phyloP scores from a whole-genome alignment of 345 rosid genomes.

The Mangifera indica region DNA sequence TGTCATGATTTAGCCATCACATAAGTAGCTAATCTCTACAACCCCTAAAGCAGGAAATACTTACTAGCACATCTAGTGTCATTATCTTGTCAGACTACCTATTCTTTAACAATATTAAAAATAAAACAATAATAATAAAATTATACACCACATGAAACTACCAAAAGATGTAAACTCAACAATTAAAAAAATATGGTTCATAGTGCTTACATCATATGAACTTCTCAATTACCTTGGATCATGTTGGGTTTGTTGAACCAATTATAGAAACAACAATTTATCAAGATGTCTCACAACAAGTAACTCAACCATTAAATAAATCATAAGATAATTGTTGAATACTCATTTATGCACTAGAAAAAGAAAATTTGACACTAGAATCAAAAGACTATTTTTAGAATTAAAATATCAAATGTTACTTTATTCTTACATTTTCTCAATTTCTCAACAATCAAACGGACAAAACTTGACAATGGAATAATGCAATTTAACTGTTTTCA shows the following conservation, averaged over 20 bases:
- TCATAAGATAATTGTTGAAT: neutral
- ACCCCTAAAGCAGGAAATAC: no score
- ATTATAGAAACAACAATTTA: neutral
- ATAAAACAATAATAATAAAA: neutral
- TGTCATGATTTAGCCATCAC: no score
- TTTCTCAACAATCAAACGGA: conserved; percentile 27
- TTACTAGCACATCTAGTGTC: no score
- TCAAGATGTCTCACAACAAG: conserved; percentile 17
- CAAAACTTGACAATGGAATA: conserved; percentile 4
- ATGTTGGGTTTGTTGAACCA: conserved; percentile 20
- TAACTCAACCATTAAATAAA: neutral
- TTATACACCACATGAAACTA: neutral
- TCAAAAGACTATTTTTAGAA: neutral
- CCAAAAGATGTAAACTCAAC: neutral
- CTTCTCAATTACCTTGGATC: conserved; percentile 72
- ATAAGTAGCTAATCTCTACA: no score
- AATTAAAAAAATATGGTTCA: neutral
- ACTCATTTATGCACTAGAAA: no score
- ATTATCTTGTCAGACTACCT: no score
- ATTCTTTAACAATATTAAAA: no score
- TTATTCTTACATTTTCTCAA: neutral
- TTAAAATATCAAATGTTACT: neutral
- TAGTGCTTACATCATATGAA: conserved; percentile 54
- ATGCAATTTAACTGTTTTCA: conserved; percentile 9
- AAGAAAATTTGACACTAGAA: no score